Percentiles rank a stretch among this genome's conserved stretches.
These are phyloP conservation scores for Lasiosphaeria hispida DNA, from an alignment of 495 filamentous ascomycete species.

Conservation along the genomic window DNA sequence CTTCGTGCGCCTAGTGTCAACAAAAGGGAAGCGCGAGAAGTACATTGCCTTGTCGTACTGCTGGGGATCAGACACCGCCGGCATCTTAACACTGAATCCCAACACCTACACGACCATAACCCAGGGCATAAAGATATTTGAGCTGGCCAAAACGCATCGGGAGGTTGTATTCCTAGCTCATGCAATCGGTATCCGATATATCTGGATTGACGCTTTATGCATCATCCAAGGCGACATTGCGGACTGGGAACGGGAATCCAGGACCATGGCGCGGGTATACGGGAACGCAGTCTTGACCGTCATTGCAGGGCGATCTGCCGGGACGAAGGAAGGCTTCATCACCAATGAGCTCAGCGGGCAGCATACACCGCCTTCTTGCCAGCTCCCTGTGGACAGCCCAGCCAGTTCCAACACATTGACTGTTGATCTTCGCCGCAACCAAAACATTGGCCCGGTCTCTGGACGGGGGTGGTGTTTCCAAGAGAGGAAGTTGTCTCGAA, in stretches of 20 bases:
- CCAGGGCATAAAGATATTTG: neutral
- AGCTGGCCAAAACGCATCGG: conserved; percentile 6
- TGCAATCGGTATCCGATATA: conserved; percentile 4
- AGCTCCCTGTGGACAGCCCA: conserved; percentile 1
- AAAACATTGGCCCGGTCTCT: conserved; percentile 1
- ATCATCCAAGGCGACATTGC: conserved; percentile 22
- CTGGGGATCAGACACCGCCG: conserved; percentile 10
- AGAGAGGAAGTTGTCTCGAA: conserved; percentile 4
- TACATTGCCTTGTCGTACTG: conserved; percentile 14
- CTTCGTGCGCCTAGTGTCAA: conserved; percentile 2
- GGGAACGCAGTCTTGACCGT: conserved; percentile 2
- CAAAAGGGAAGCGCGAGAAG: conserved; percentile 3
- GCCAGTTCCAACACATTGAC: neutral
- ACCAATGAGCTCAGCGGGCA: conserved; percentile 1
- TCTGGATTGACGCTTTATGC: conserved; percentile 35
- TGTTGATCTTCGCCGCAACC: neutral
- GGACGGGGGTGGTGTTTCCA: conserved; percentile 14
- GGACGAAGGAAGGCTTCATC: conserved; percentile 13
- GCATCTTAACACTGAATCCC: conserved; percentile 1
- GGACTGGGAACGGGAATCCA: conserved; percentile 11
- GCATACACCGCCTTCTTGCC: neutral
- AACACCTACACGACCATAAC: neutral
- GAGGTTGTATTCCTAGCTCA: conserved; percentile 3
- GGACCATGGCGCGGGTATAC: conserved; percentile 7
- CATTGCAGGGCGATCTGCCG: conserved; percentile 11